These are phyloP conservation scores for Cytospora schulzeri DNA, from an alignment of 2,329 filamentous ascomycete species.

Conservation along the genomic window DNA sequence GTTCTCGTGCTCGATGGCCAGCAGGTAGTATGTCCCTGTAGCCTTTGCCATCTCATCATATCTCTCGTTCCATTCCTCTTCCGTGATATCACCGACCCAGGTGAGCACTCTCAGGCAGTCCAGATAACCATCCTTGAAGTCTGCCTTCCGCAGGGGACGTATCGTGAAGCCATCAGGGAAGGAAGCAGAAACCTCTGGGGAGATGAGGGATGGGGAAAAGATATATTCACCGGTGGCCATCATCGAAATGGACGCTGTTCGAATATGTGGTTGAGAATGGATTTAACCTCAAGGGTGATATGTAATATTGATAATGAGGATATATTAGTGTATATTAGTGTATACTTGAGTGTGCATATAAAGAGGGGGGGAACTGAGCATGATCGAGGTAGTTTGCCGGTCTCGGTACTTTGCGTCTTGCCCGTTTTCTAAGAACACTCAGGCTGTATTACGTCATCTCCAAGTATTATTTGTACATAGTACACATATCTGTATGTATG, in stretches of 20 bases:
- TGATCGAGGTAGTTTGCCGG: not conserved
- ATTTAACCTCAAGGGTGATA: not conserved
- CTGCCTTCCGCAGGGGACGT: slow-evolving; percentile 67
- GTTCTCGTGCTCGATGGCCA: slow-evolving; percentile 66
- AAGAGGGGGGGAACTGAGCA: not conserved
- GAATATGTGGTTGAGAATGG: not conserved
- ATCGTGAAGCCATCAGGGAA: slow-evolving; percentile 72
- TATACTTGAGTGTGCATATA: too few species aligned
- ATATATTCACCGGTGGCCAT: slow-evolving; percentile 40
- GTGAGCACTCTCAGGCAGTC: slow-evolving; percentile 77
- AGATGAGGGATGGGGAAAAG: slow-evolving; percentile 69
- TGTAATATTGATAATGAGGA: not conserved
- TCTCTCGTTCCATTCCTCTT: slow-evolving; percentile 66
- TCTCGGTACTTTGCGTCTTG: not conserved
- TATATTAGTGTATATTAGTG: too few species aligned
- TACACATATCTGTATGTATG: too few species aligned
- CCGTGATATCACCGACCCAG: slow-evolving; percentile 71
- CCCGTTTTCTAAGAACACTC: not conserved
- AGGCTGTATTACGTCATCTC: not conserved
- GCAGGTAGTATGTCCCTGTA: slow-evolving; percentile 64
- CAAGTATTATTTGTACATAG: too few species aligned
- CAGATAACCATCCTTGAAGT: slow-evolving; percentile 72
- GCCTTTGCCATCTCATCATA: slow-evolving; percentile 60
- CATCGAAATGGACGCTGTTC: not conserved
- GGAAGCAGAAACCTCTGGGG: slow-evolving; percentile 58